A percentile compares a stretch with the other conserved stretches of the same genome.
These are phyloP conservation scores for Penicillium canariense DNA, from an alignment of 495 filamentous ascomycete genomes.

Conservation along the genomic window DNA sequence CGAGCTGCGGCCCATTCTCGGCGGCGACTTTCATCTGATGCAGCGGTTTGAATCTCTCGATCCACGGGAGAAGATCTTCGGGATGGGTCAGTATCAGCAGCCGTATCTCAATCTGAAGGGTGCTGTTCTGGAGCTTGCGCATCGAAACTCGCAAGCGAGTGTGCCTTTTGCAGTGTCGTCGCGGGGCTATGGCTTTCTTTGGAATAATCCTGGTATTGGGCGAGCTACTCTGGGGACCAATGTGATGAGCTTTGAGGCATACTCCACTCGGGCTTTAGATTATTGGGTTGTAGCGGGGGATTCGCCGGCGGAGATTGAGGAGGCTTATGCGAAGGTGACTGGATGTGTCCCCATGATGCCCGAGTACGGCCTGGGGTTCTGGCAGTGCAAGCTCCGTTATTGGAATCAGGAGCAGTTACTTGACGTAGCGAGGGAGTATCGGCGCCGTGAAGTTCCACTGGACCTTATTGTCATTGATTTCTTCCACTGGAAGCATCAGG, in stretches of 20 bases:
- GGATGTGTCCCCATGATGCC: constrained; percentile 61
- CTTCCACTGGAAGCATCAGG: constrained; percentile 61
- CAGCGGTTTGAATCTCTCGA: constrained; percentile 52
- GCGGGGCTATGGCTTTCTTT: constrained; percentile 56
- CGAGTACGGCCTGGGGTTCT: constrained; percentile 60
- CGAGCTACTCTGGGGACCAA: constrained; percentile 56
- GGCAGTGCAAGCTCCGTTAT: constrained; percentile 62
- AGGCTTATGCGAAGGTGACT: constrained; percentile 49
- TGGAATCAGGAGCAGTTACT: constrained; percentile 58
- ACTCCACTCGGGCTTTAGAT: constrained; percentile 51
- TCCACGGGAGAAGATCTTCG: constrained; percentile 54
- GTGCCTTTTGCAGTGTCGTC: constrained; percentile 55
- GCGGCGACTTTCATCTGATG: constrained; percentile 53
- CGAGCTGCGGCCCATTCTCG: constrained; percentile 51
- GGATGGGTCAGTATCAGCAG: constrained; percentile 65
- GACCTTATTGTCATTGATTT: constrained; percentile 60
- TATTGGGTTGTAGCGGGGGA: constrained; percentile 60
- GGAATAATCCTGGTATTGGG: constrained; percentile 58
- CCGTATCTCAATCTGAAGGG: constrained; percentile 55
- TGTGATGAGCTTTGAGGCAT: constrained; percentile 57
- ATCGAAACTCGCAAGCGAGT: constrained; percentile 60
- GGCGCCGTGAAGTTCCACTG: constrained; percentile 46
- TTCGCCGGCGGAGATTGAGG: constrained; percentile 49
- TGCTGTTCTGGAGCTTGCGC: constrained; percentile 54
- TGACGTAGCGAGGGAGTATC: constrained; percentile 52